Evolutionary conservation across 306 rosid genomes (phyloP), one percentile per base, ranked within the genome.

Genomic region (Cicer pinnatifidum): DNA sequence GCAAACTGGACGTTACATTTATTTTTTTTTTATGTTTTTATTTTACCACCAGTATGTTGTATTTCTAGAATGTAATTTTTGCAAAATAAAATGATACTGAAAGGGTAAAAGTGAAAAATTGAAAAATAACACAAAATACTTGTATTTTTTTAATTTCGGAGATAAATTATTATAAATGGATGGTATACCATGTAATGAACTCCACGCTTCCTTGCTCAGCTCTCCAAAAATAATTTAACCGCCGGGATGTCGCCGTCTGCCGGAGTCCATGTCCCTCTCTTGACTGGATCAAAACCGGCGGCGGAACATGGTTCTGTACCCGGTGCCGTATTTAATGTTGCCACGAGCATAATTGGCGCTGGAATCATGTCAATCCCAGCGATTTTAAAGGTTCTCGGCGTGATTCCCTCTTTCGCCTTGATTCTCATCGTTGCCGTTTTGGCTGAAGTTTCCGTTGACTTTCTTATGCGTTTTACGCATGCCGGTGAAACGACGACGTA

Each of bases 341-440:
- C 97, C 4, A 91, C 91, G 1, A 94, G 84, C 85, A 88, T 91
- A 9, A 75, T 94, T 7, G 98, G 98, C 7, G 94, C 95, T 7
- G 97, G 98, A 38, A 94, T 94, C 39, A 94, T 91, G 98, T 94
- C 98, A 15, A 85, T 94, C 8, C 98, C 98, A 58, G 92, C 92
- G 9, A 87, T 94, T 12, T 75, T 94, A 2, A 91, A 86, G 81
- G 96, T 94, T 64, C 85, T 94, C 1, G 98, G 98, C 2, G 87
- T 89, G 12, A 52, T 91, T 60, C 97, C 98, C 0, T 92, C 88
- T 2, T 40, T 88, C 11, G 19, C 60, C 13, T 82, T 88, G 44
- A 87, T 94, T 57, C 67, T 87, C n/a, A 68, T 86, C 2, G 79
- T 94, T 5, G 98, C 86, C 11, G 46, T 86, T 37, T 59, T 91